Conservation (phyloP, 495 filamentous ascomycete genomes). For the Daldinia caldariorum region DNA sequence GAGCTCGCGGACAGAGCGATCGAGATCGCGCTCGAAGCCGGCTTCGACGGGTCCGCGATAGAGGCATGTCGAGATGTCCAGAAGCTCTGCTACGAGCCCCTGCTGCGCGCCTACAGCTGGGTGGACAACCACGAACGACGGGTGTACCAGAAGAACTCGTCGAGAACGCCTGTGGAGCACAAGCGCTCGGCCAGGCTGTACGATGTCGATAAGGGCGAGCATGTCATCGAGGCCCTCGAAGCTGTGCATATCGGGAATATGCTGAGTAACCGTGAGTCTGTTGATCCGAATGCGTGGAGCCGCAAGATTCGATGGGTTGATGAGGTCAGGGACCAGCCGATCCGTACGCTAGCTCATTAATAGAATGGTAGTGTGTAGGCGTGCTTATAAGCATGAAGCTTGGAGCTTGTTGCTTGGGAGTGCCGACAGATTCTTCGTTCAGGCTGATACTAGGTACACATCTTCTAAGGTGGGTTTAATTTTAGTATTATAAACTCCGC, state of each 20-base stretch:
- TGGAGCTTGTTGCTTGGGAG: conserved; percentile 10
- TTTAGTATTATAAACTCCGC: background rate
- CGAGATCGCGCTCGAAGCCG: conserved; percentile 7
- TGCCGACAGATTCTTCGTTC: background rate
- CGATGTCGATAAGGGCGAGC: conserved; percentile 24
- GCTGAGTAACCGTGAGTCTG: background rate
- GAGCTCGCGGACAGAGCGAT: conserved; percentile 20
- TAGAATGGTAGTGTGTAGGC: background rate
- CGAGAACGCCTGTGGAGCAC: background rate
- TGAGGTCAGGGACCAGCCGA: conserved; percentile 13
- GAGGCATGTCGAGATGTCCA: conserved; percentile 8
- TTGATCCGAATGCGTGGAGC: background rate
- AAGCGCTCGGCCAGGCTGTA: conserved; percentile 7
- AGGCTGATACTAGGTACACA: background rate
- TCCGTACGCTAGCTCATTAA: background rate
- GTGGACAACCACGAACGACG: conserved; percentile 11
- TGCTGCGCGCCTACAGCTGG: conserved; percentile 6
- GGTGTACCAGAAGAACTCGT: conserved; percentile 20
- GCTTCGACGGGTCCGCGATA: background rate
- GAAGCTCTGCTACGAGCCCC: conserved; percentile 14
- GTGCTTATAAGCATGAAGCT: background rate
- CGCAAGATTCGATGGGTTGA: conserved; percentile 33
- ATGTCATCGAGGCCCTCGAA: conserved; percentile 20
- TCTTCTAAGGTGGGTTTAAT: conserved; percentile 1
- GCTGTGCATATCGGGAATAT: conserved; percentile 13